Evolutionary conservation across 306 rosid species (phyloP).

Genomic region (Vigna reflexopilosa): DNA sequence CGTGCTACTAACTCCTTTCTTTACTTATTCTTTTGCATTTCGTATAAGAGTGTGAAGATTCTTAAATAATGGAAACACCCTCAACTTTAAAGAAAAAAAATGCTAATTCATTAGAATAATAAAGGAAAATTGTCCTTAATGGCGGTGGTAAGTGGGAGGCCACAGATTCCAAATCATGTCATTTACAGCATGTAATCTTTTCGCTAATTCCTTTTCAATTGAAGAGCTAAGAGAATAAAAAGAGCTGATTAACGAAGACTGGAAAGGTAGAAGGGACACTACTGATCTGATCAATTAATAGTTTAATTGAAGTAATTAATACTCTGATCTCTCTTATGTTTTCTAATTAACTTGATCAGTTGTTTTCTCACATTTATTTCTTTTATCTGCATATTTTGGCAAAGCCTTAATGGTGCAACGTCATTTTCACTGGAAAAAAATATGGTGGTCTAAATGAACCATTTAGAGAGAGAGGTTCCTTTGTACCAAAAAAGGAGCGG

Average conservation of each 20-base stretch:
- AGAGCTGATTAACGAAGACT: no score
- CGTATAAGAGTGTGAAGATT: constrained; percentile 7
- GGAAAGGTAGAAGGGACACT: no score
- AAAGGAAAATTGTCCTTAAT: constrained; percentile 12
- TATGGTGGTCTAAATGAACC: constrained; percentile 32
- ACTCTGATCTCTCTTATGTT: not conserved
- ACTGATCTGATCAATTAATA: not conserved
- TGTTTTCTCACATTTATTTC: not conserved
- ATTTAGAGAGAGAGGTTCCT: constrained; percentile 6
- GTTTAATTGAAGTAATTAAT: constrained; percentile 3
- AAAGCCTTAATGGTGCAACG: constrained; percentile 40
- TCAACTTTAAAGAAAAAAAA: constrained; percentile 9
- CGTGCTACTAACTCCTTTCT: constrained; percentile 5
- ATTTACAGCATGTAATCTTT: not conserved
- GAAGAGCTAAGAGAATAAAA: no score
- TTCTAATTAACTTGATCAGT: not conserved
- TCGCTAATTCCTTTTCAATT: no score
- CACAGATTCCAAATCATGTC: constrained; percentile 37
- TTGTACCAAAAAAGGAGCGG: constrained; percentile 1
- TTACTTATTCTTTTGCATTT: constrained; percentile 7
- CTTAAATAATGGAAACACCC: constrained; percentile 31
- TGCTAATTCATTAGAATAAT: not conserved
- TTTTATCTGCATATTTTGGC: constrained; percentile 19
- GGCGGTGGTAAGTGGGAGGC: constrained; percentile 35
- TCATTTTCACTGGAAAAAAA: constrained; percentile 41